phyloP scores from a whole-genome alignment of 2,329 filamentous ascomycete species.

The Stachybotrys elegans region DNA sequence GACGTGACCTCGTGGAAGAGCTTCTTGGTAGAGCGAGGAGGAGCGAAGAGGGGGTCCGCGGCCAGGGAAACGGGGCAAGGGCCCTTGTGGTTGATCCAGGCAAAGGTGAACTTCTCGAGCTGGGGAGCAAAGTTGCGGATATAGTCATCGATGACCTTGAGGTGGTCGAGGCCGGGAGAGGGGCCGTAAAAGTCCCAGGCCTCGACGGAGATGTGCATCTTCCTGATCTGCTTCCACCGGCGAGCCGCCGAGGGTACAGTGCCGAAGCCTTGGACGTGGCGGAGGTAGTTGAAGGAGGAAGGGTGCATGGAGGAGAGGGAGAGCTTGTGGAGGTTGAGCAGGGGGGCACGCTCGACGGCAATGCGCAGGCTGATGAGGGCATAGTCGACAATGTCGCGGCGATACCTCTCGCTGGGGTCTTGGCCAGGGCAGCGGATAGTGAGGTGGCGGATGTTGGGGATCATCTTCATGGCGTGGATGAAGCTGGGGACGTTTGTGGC shows the following conservation, averaged over 20 bases:
- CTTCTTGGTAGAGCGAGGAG: slow-evolving; percentile 48
- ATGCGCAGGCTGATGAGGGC: slow-evolving; percentile 83
- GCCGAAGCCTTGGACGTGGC: slow-evolving; percentile 69
- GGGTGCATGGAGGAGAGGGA: slow-evolving; percentile 72
- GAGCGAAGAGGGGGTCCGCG: slow-evolving; percentile 64
- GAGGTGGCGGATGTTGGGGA: slow-evolving; percentile 69
- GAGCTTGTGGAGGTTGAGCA: slow-evolving; percentile 62
- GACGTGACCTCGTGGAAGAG: slow-evolving; percentile 61
- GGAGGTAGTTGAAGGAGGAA: slow-evolving; percentile 70
- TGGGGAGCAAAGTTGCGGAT: slow-evolving; percentile 62
- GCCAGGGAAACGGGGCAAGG: slow-evolving; percentile 69
- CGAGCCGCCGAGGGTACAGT: slow-evolving; percentile 65
- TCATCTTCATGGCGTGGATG: slow-evolving; percentile 63
- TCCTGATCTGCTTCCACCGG: slow-evolving; percentile 73
- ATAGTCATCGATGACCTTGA: slow-evolving; percentile 78
- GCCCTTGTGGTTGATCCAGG: slow-evolving; percentile 71
- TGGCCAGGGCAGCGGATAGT: slow-evolving; percentile 73
- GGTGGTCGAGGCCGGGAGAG: slow-evolving; percentile 61
- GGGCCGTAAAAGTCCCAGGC: slow-evolving; percentile 59
- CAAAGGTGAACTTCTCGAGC: slow-evolving; percentile 68
- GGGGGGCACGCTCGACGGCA: slow-evolving; percentile 67
- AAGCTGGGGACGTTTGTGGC: slow-evolving; percentile 85
- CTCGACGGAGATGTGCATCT: slow-evolving; percentile 68
- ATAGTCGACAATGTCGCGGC: slow-evolving; percentile 78
- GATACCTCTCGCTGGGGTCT: slow-evolving; percentile 62